Evolutionary conservation across 495 filamentous ascomycete genomes (phyloP).

Genomic region (Daldinia grandis): DNA sequence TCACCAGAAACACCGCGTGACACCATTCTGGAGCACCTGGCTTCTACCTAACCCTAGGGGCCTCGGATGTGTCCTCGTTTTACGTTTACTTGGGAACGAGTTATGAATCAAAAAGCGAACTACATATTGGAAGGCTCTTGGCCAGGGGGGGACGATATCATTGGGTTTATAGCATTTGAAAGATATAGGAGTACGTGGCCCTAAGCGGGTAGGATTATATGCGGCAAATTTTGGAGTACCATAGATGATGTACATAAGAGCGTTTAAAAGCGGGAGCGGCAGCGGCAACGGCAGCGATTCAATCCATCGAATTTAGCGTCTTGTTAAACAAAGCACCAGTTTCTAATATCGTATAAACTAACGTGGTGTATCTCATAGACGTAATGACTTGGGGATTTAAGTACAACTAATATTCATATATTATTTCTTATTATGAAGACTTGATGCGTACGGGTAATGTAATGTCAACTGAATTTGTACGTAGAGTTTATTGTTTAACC

Average conservation of each 20-base stretch:
- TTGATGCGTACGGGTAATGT: background rate
- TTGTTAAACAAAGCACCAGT: background rate
- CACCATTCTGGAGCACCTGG: background rate
- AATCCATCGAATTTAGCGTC: background rate
- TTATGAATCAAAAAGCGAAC: background rate
- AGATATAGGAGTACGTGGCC: background rate
- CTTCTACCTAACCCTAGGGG: slow-evolving; percentile 10
- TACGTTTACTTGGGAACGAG: background rate
- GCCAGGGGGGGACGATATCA: background rate
- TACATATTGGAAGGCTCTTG: background rate
- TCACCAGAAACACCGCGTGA: slow-evolving; percentile 18
- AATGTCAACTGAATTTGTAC: background rate
- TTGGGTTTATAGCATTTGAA: background rate
- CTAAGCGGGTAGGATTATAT: background rate
- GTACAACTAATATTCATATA: background rate
- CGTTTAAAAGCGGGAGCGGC: slow-evolving; percentile 4
- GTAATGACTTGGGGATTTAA: background rate
- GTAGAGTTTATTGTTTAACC: background rate
- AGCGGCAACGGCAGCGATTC: slow-evolving; percentile 2
- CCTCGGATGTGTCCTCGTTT: slow-evolving; percentile 9
- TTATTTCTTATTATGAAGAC: background rate
- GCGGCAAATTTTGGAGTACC: background rate
- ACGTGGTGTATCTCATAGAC: background rate
- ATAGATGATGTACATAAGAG: slow-evolving; percentile 6
- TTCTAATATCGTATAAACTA: background rate